Evolutionary conservation across 1,284 basidiomycete genomes (phyloP), one percentile per base, ranked within the genome.

Genomic region (Ustilago lituana): DNA sequence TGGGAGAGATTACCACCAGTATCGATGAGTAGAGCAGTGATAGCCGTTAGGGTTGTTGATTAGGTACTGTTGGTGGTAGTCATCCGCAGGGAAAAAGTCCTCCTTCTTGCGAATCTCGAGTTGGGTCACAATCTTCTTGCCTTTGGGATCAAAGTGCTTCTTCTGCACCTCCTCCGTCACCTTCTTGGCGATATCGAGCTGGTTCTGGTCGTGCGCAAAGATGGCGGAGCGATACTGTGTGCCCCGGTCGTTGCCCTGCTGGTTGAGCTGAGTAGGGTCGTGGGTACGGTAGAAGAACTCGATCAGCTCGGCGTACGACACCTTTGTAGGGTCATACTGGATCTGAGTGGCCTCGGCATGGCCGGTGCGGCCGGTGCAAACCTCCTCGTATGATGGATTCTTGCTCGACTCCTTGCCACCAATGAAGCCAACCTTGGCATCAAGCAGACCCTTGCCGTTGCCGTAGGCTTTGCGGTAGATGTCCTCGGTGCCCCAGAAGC

Each of bases 321-420:
- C 88, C 33, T 90, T 84, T 29, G 83, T 36, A 0, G 90, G 91
- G 82, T 94, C 92, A 76, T 93, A 98, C 76, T 90, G 88, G 67
- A 98, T 88, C 79, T 88, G 87, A 55, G 93, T 84, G 1, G 93
- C 90, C 84, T 98, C 95, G 4, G 95, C 95, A 81, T 97, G 93
- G 36, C 90, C 87, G 1, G 95, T 97, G 15, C 83, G 74, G 3
- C 93, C 94, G 6, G 86, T 84, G 67, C 80, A 73, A 17, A 97
- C 94, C 37, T 88, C 84, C 45, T 85, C 83, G 82, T 97, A 98
- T 51, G 84, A 84, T 73, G 81, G 80, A 46, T 80, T 74, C 52
- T 78, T 69, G 62, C 63, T 68, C 22, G 73, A 73, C 33, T 75
- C 71, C 23, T 46, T 22, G 23, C 80, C 80, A 27, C 80, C 77